Evolutionary conservation across 805 yeast species (phyloP), one percentile per base, ranked within the genome.

Genomic region (Hagleromyces aurorensis): DNA sequence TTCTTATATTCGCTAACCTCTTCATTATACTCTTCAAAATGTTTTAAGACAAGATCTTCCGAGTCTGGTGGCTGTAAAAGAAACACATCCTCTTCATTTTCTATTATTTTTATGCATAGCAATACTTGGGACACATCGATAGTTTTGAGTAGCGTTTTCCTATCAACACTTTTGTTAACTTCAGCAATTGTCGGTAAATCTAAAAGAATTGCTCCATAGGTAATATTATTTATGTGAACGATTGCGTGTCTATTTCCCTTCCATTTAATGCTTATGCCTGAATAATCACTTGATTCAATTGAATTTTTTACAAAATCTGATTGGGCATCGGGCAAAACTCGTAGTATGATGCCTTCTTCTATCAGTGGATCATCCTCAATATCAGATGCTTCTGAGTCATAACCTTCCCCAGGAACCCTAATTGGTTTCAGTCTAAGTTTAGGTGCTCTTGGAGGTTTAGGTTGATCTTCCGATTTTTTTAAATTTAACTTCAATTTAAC

Each of bases 301-400:
- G 91, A 84, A 31, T 74, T 71, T 33, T 79, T 74, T 7, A 89
- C 71, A 37, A 71, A 73, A 33, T 83, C 95, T 3, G 55, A 48
- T 25, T 52, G 55, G 4, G 70, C 61, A 19, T 67, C 62, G 1
- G 68, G 66, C n/a, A 77, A 41, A 60, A 89, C 75, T 32, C 98
- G 66, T 23, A 91, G 54, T 1, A 86, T 65, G 1, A 91, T 66
- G 0, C 91, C 94, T 41, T 84, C 94, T 49, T 91, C 97, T 6
- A 85, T 63, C 37, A 85, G 60, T 1, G 98, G 97, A 49, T 91
- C 96, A 37, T 86, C 96, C 52, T 91, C 98, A 15, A 84, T 64
- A 42, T 89, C 97, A 0, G 96, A 94, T 12, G 94, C 96, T 47
- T 89, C 97, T 3, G 94, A 80, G 50, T 89, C 98, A 55, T 89